Base-by-base conservation (phyloP, 2,329 filamentous ascomycete species). In the Clarireedia paspali region DNA sequence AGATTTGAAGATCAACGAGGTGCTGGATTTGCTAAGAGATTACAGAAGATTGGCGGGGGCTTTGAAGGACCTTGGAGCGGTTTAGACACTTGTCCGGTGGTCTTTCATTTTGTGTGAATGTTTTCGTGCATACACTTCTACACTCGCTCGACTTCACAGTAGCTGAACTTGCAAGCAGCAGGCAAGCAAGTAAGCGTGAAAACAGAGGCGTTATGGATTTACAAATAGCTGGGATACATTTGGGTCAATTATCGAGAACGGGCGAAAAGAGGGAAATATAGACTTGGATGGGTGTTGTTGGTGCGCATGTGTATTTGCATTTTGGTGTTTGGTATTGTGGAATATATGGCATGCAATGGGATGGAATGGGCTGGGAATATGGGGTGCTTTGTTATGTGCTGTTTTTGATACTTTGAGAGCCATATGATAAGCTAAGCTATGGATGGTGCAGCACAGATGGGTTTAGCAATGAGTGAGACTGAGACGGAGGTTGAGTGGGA, bases 1-100 rank as follows among this genome's bases (percentile, higher is more conserved):
- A 0, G 88, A 92, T 47, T 74, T 92, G 27, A 83, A 78, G 55
- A 74, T 92, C 26, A 81, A 83, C n/a, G 89, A 92, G 64, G 83
- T 92, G 17, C 72, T 86, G 24, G 81, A 87, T 55, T 72, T 92
- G 49, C 71, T 92, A 23, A 77, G 82, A 55, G 88, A 92, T 69
- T 92, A 92, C 66, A 81, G 88, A 64, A 76, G 88, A 53, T 72
- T 92, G 47, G 87, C 87, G 0, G 76, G 76, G 27, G 81, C 80
- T 7, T 69, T 91, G 56, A 82, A 82, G 63, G 81, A 84, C 49
- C 72, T 82, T 67, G 82, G 77, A 20, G 83, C 81, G 9, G 83
- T 87, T 65, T 65, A 56, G 63, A 42, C 48, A 14, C 4, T 44
- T 52, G 15, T 54, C 26, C 30, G 6, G 34, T 48, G 9, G 15